Evolutionary conservation across 2,329 filamentous ascomycete species (phyloP).

Genomic region (Pleoardoris graminearum): DNA sequence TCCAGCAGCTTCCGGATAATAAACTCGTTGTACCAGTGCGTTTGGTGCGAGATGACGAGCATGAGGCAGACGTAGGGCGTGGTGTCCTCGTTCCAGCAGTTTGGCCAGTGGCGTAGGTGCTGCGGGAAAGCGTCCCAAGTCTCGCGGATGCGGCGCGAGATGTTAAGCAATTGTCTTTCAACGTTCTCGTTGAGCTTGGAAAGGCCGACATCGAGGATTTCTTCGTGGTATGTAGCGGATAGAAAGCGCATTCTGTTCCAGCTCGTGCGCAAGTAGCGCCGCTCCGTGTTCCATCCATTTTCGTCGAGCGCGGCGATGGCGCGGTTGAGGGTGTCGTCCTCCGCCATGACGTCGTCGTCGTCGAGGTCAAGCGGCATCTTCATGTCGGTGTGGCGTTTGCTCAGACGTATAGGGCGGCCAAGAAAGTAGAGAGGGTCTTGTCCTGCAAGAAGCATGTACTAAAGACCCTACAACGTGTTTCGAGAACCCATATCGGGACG

Average conservation of each 20-base stretch:
- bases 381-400: conserved; percentile 36
- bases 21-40: conserved; percentile 42
- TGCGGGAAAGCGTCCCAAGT: conserved; percentile 33
- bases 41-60: conserved; percentile 38
- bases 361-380: conserved; percentile 35
- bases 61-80: conserved; percentile 37
- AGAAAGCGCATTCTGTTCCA: conserved; percentile 25
- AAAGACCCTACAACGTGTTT: conserved; percentile 35
- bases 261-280: conserved; percentile 21
- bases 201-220: conserved; percentile 37
- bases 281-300: conserved; percentile 47
- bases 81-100: conserved; percentile 33
- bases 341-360: conserved; percentile 31
- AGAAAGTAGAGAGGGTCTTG: conserved; percentile 43
- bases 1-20: conserved; percentile 41
- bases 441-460: conserved; percentile 36
- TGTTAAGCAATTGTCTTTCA: conserved; percentile 30
- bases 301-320: conserved; percentile 28
- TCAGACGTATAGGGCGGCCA: conserved; percentile 36
- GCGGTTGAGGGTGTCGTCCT: conserved; percentile 17
- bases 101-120: conserved; percentile 36
- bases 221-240: conserved; percentile 33
- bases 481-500: conserved; percentile 33
- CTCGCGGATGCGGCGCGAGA: conserved; percentile 32
- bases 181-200: conserved; percentile 25